Evolutionary conservation across 2,329 filamentous ascomycete genomes (phyloP).

Genomic region (Fusarium buharicum): DNA sequence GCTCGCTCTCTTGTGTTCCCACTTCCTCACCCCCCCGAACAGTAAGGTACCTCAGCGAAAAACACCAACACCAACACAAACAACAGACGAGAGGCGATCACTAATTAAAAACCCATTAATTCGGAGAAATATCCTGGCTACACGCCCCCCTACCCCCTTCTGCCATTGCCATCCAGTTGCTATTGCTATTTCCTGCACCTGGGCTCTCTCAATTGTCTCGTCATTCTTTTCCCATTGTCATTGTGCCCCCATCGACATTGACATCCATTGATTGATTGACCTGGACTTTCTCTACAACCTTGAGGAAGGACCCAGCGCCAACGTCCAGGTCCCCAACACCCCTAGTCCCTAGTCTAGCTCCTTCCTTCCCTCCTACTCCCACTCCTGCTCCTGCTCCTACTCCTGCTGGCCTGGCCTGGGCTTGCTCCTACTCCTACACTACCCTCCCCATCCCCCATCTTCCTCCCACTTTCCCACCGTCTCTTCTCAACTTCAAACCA

Average conservation of each 20-base stretch:
- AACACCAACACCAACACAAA: constrained; percentile 24
- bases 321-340: constrained; percentile 24
- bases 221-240: no score
- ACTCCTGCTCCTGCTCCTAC: constrained; percentile 14
- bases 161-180: constrained; percentile 9
- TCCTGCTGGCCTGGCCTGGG: constrained; percentile 20
- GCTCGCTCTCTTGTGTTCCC: neutral
- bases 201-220: no score
- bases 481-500: constrained; percentile 35
- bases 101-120: constrained; percentile 36
- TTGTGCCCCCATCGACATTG: no score
- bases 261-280: no score
- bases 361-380: constrained; percentile 9
- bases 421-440: constrained; percentile 24
- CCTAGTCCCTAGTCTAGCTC: constrained; percentile 14
- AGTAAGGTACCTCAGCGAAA: neutral
- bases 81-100: constrained; percentile 1
- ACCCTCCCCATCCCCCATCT: constrained; percentile 34
- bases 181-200: no score
- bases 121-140: constrained; percentile 41
- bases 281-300: constrained; percentile 21
- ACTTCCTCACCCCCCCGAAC: constrained; percentile 17
- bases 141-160: constrained; percentile 16
- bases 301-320: constrained; percentile 25
- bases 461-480: constrained; percentile 21